Evolutionary conservation across 192 early-diverging fungal genomes (phyloP).

Genomic region (Endogone sp.): DNA sequence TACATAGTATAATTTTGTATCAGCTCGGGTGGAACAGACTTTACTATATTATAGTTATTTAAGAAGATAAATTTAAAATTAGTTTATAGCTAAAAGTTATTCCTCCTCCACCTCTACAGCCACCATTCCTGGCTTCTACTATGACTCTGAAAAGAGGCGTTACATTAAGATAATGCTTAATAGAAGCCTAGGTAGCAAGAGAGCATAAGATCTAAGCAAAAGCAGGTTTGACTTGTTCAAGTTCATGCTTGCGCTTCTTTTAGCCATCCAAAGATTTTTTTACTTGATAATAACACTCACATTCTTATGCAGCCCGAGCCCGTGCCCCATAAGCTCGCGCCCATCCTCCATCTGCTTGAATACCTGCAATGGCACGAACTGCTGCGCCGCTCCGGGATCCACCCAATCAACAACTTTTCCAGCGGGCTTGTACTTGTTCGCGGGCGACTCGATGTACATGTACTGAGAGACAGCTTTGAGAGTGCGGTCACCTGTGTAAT

Average conservation of each 20-base stretch:
- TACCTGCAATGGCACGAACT: constrained; percentile 6
- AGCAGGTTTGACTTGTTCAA: not conserved
- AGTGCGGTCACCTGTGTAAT: constrained; percentile 4
- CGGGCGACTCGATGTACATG: not conserved
- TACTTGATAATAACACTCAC: too few relatives aligned
- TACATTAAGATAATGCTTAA: constrained; percentile 29
- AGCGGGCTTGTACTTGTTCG: not conserved
- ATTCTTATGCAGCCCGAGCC: too few relatives aligned
- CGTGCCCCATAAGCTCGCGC: too few relatives aligned
- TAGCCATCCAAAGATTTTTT: too few relatives aligned
- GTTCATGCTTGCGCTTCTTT: too few relatives aligned
- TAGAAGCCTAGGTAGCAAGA: not conserved
- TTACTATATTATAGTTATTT: too few relatives aligned
- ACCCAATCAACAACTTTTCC: not conserved
- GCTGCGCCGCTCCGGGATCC: not conserved
- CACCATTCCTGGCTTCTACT: constrained; percentile 32
- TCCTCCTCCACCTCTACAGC: not conserved
- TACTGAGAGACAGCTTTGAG: constrained; percentile 4
- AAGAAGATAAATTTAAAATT: too few relatives aligned
- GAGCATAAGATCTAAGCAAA: not conserved
- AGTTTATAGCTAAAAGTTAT: too few relatives aligned
- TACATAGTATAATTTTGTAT: too few relatives aligned
- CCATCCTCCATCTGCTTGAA: not conserved
- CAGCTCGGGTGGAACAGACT: too few relatives aligned
- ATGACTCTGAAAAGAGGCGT: constrained; percentile 21